A percentile compares a stretch with the other conserved stretches of the same genome.
Conservation (phyloP, 306 rosid species). For the Malus fusca region DNA sequence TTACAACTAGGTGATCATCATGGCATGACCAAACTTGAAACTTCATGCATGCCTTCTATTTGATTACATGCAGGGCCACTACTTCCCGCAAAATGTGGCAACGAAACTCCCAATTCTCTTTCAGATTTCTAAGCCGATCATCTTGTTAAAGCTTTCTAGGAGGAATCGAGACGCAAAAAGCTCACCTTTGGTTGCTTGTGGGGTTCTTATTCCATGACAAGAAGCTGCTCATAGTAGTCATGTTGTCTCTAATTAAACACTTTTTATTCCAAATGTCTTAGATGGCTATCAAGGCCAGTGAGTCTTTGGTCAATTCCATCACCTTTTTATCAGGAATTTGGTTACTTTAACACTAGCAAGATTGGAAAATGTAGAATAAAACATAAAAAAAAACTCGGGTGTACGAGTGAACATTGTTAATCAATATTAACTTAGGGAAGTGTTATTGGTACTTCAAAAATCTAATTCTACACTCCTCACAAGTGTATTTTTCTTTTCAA, state of each 20-base stretch:
- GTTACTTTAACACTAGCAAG: background rate
- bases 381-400: no score
- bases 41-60: background rate
- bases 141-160: constrained; percentile 16
- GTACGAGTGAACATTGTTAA: no score
- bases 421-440: no score
- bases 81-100: constrained; percentile 21
- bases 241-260: constrained; percentile 6
- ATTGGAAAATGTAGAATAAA: no score
- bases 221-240: constrained; percentile 20
- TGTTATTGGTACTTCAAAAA: no score
- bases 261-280: background rate
- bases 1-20: constrained; percentile 28
- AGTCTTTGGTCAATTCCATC: constrained; percentile 15
- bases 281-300: constrained; percentile 5
- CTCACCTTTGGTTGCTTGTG: constrained; percentile 27
- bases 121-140: constrained; percentile 13
- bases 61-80: background rate
- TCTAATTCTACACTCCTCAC: no score
- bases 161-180: constrained; percentile 25
- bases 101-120: background rate
- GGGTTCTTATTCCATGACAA: constrained; percentile 8
- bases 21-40: background rate
- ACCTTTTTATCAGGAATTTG: background rate
- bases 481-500: no score